Percentiles rank a stretch among this genome's conserved stretches.
Evolutionary conservation across 805 yeast species (phyloP).

Genomic region (Candida sanyiensis): DNA sequence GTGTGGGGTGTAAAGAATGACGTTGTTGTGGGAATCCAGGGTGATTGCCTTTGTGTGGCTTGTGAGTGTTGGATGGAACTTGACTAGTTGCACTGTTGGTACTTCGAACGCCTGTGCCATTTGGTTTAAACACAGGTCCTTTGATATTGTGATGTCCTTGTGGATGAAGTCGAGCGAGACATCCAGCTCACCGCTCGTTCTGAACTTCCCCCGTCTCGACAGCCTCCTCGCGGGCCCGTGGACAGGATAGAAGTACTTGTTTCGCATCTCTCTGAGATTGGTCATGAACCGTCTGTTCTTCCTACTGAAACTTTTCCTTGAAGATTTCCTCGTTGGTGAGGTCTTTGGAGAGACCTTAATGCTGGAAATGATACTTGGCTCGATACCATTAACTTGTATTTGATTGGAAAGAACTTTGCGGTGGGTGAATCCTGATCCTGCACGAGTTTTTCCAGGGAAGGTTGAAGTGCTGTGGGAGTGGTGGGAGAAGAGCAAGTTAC

Average conservation of each 20-base stretch:
- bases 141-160: conserved; percentile 20
- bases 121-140: conserved; percentile 20
- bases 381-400: conserved; percentile 14
- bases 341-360: conserved; percentile 2
- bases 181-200: conserved; percentile 21
- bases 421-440: conserved; percentile 1
- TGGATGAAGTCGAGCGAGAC: conserved; percentile 21
- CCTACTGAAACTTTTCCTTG: conserved; percentile 11
- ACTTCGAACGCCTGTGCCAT: conserved; percentile 13
- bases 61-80: conserved; percentile 13
- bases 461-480: background rate
- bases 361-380: conserved; percentile 20
- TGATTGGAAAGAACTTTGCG: background rate
- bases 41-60: conserved; percentile 17
- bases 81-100: conserved; percentile 9
- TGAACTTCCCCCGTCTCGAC: conserved; percentile 23
- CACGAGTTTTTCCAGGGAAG: background rate
- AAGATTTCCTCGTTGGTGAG: conserved; percentile 11
- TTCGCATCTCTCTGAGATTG: conserved; percentile 17
- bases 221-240: conserved; percentile 20
- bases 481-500: conserved; percentile 1
- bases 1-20: conserved; percentile 23
- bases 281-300: conserved; percentile 21
- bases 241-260: conserved; percentile 22
- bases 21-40: conserved; percentile 24